Evolutionary conservation across 2,329 filamentous ascomycete genomes (phyloP), one percentile per base, ranked within the genome.

Genomic region (Celoporthe dispersa): DNA sequence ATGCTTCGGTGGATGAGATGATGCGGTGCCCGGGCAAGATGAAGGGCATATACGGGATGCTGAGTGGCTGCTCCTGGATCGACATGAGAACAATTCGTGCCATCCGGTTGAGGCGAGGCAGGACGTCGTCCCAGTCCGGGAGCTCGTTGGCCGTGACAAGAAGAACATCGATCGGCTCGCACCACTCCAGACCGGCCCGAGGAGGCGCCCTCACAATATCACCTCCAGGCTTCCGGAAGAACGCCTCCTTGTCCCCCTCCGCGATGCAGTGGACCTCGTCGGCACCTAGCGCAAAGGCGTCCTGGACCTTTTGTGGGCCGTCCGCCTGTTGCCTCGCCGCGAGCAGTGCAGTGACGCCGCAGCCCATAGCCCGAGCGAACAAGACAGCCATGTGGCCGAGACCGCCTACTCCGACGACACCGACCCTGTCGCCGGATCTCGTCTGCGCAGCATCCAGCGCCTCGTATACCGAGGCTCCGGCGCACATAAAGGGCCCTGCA

Each of bases 381-480:
- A 90, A 87, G 68, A 91, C 88, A 7, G 88, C 88, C 55, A 90
- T 78, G 76, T 91, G 88, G 1, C 88, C 88, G 2, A 90, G 80
- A 39, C 89, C 89, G 60, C 90, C 84, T 62, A 70, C 91, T 66
- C 87, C 89, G 28, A 91, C 81, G 63, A 81, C 74, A 11, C 79
- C 80, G 57, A 81, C 76, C 55, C 75, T 73, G 57, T 78, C 74
- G 6, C 72, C 73, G 16, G 76, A 72, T 33, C 75, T 69, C 64
- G 76, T 77, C 6, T 69, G 72, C n/a, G 73, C 73, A 48, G 73
- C 73, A 16, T 68, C 63, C 25, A 81, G 73, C 8, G 74, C 76
- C 63, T 77, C 77, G 71, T 76, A 81, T 1, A 83, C 82, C 5
- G 82, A 83, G 8, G 82, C 82, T 1, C 83, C 82, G 7, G 80